Base-by-base conservation (phyloP, 371 early-diverging fungal genomes). In the Mucor racemosus region DNA sequence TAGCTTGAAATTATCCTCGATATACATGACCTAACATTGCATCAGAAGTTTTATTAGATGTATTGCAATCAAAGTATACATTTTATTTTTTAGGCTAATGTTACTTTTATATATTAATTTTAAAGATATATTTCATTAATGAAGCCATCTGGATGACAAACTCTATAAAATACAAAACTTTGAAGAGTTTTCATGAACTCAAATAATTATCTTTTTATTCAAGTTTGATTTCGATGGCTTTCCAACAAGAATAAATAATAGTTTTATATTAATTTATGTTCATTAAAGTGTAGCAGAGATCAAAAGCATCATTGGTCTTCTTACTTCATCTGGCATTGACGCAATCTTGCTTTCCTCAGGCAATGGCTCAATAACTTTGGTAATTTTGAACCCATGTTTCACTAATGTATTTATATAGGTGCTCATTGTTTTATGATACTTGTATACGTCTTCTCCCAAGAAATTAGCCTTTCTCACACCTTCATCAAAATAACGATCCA, bases 401-500 rank as follows among this genome's bases (percentile, higher is more conserved):
- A 72, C 15, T 8, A 72, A 41, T n/a, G 64, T 60, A n/a, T 72
- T 68, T 56, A 72, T 56, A 60, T 72, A 72, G 1, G 68, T 68
- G 19, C 68, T 55, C 35, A 67, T 21, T 8, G 72, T 72, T 42
- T 63, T 72, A 36, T 72, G 72, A 44, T 72, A 72, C 35, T 72
- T 72, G 35, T 19, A 19, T 10, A 72, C 65, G 21, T 50, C 36
- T n/a, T 41, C 35, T 5, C 68, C 68, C 33, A 72, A 48, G 26
- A 72, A 72, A 4, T 64, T 50, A 4, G 68, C 38, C 19, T 59
- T 41, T 17, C 72, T 42, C 1, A 40, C 13, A 7, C 68, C 63
- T 39, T 72, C 68, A 7, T 38, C 33, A 26, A 46, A 68, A 17
- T 72, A 72, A n/a, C 31, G 39, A 57, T 72, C 72, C 21, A 72